Conservation (phyloP, 345 rosid species). For the Cardamine chenopodiifolia region DNA sequence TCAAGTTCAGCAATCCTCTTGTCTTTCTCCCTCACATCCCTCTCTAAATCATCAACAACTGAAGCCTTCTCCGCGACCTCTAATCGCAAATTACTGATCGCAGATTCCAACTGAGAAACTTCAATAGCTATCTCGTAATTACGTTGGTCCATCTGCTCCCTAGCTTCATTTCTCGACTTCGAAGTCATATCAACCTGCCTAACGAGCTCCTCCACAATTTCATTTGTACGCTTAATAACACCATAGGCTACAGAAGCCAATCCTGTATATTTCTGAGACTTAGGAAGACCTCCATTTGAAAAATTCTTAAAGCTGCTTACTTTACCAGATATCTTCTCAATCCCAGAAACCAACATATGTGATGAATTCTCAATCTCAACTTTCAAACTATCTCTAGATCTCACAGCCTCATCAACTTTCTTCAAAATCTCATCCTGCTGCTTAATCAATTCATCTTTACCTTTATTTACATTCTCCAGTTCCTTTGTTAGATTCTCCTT, state of each 20-base stretch:
- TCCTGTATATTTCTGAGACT: slow-evolving; percentile 80
- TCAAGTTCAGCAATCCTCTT: slow-evolving; percentile 57
- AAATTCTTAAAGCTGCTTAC: slow-evolving; percentile 76
- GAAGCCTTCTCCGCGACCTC: slow-evolving; percentile 67
- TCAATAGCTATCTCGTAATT: slow-evolving; percentile 98
- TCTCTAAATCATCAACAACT: slow-evolving; percentile 61
- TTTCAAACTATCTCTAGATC: slow-evolving; percentile 63
- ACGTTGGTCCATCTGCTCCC: slow-evolving; percentile 92
- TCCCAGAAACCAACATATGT: slow-evolving; percentile 90
- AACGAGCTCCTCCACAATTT: slow-evolving; percentile 89
- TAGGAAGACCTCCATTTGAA: slow-evolving; percentile 70
- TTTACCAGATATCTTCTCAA: slow-evolving; percentile 93
- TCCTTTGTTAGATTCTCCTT: slow-evolving; percentile 59
- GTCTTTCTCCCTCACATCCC: slow-evolving; percentile 56
- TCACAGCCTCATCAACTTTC: slow-evolving; percentile 62
- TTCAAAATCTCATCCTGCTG: slow-evolving; percentile 58
- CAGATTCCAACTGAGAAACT: slow-evolving; percentile 94
- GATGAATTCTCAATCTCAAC: slow-evolving; percentile 81
- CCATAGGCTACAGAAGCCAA: slow-evolving; percentile 83
- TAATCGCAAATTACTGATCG: slow-evolving; percentile 68
- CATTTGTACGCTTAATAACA: slow-evolving; percentile 90
- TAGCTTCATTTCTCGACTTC: slow-evolving; percentile 82
- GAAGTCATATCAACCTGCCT: slow-evolving; percentile 61
- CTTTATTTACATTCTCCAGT: slow-evolving; percentile 51
- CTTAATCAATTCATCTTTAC: slow-evolving; percentile 56